These are phyloP conservation scores for Yamadazyma sp. DNA, from an alignment of 1,139 yeast genomes.

Conservation along the genomic window DNA sequence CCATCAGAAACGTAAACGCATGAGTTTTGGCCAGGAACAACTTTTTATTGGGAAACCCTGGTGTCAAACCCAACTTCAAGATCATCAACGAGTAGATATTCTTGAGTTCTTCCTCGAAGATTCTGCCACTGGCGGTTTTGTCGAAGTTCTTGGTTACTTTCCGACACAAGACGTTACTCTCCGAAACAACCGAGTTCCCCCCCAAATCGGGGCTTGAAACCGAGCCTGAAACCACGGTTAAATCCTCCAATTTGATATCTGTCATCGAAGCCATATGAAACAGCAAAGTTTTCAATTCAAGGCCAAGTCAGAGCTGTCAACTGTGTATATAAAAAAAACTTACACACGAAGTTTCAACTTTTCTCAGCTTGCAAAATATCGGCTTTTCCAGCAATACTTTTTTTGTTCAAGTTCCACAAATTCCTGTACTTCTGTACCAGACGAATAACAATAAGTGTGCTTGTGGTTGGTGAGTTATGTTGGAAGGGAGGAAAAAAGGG, in stretches of 20 bases:
- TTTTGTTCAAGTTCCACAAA: too few species aligned
- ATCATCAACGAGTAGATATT: conserved; percentile 56
- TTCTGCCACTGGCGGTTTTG: conserved; percentile 51
- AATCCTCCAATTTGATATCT: too few species aligned
- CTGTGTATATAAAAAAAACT: neutral
- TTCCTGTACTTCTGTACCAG: too few species aligned
- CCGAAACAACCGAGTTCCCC: neutral
- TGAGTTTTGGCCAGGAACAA: conserved; percentile 21
- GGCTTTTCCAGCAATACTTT: neutral
- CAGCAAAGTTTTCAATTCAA: too few species aligned
- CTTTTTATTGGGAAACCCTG: conserved; percentile 7
- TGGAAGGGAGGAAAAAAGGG: too few species aligned
- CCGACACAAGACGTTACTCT: conserved; percentile 10
- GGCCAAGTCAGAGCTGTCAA: too few species aligned
- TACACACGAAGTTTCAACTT: neutral
- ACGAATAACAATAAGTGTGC: too few species aligned
- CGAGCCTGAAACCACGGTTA: too few species aligned
- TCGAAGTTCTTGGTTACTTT: conserved; percentile 19
- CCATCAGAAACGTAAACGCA: conserved; percentile 56
- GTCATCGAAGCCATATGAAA: too few species aligned
- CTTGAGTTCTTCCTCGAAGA: conserved; percentile 56
- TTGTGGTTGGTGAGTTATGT: too few species aligned
- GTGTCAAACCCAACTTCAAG: conserved; percentile 46
- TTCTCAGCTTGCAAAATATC: too few species aligned
- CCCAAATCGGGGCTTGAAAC: too few species aligned